Conservation (phyloP, 176 grass and related monocot species). For the Zea luxurians region DNA sequence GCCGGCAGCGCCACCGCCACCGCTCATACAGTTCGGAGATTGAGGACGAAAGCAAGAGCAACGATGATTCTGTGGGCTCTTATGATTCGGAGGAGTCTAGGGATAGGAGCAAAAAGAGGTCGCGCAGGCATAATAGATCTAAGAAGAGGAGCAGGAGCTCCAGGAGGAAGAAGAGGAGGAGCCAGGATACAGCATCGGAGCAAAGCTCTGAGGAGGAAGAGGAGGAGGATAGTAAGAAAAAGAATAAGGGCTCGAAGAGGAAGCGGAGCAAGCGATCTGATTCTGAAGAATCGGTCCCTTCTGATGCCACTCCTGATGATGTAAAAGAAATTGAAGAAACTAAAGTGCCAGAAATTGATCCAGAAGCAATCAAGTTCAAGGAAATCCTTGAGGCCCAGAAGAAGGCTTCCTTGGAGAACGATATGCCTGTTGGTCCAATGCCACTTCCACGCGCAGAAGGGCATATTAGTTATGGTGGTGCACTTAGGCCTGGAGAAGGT, state of each 20-base stretch:
- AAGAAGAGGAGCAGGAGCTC: conserved; percentile 51
- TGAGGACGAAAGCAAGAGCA: conserved; percentile 40
- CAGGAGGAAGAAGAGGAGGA: conserved; percentile 48
- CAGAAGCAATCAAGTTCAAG: conserved; percentile 82
- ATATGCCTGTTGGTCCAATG: conserved; percentile 73
- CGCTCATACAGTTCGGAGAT: conserved; percentile 38
- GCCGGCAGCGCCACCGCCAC: not conserved
- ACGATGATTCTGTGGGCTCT: conserved; percentile 54
- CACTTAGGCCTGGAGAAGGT: conserved; percentile 94
- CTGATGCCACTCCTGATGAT: conserved; percentile 50
- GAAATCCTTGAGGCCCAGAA: conserved; percentile 90
- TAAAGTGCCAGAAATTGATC: conserved; percentile 56
- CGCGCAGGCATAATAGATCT: conserved; percentile 46
- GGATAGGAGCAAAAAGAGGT: conserved; percentile 56
- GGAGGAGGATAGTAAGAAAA: conserved; percentile 43
- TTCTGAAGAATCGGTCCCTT: conserved; percentile 39
- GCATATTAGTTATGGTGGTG: conserved; percentile 96
- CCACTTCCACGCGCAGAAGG: conserved; percentile 80
- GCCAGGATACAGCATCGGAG: conserved; percentile 20
- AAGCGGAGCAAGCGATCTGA: conserved; percentile 48
- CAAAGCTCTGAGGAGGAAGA: conserved; percentile 53
- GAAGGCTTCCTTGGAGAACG: conserved; percentile 74
- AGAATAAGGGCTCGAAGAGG: conserved; percentile 42
- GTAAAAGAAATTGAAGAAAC: conserved; percentile 40
- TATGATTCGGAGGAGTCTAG: conserved; percentile 51